Evolutionary conservation across 805 yeast species (phyloP).

Genomic region (Kazachstania martiniae): DNA sequence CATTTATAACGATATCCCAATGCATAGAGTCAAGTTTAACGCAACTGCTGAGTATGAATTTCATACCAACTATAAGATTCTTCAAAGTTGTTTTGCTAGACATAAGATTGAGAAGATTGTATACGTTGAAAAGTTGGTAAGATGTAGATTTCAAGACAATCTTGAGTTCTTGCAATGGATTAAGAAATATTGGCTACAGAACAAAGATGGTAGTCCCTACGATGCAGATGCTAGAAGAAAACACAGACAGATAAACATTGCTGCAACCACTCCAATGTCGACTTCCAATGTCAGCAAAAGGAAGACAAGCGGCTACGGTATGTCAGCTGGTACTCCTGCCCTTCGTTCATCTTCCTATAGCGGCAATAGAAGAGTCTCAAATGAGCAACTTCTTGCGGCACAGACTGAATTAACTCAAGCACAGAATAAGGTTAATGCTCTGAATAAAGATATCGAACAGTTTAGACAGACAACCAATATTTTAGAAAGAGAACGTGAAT

Average conservation of each 20-base stretch:
- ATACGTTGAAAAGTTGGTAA: constrained; percentile 71
- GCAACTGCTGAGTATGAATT: constrained; percentile 66
- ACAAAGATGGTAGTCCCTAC: constrained; percentile 56
- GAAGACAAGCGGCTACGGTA: constrained; percentile 8
- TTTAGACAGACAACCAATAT: constrained; percentile 50
- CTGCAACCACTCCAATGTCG: constrained; percentile 2
- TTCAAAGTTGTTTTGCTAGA: constrained; percentile 69
- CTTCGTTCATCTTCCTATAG: constrained; percentile 19
- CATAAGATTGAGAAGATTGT: constrained; percentile 63
- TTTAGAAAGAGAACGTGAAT: constrained; percentile 74
- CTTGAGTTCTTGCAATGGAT: constrained; percentile 92
- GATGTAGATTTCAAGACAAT: constrained; percentile 88
- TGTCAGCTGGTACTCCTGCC: neutral
- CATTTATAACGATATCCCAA: constrained; percentile 71
- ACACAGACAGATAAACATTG: constrained; percentile 15
- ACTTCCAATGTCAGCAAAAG: constrained; percentile 15
- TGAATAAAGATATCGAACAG: constrained; percentile 41
- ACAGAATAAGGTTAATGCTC: constrained; percentile 27
- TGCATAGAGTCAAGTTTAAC: constrained; percentile 64
- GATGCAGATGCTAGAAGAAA: constrained; percentile 57
- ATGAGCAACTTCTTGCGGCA: constrained; percentile 21
- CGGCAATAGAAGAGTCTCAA: constrained; percentile 15
- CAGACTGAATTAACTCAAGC: constrained; percentile 41
- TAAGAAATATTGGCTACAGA: constrained; percentile 69
- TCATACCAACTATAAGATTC: constrained; percentile 69